These are phyloP conservation scores for Saitozyma podzolica DNA, from an alignment of 768 basidiomycete species.

Conservation along the genomic window DNA sequence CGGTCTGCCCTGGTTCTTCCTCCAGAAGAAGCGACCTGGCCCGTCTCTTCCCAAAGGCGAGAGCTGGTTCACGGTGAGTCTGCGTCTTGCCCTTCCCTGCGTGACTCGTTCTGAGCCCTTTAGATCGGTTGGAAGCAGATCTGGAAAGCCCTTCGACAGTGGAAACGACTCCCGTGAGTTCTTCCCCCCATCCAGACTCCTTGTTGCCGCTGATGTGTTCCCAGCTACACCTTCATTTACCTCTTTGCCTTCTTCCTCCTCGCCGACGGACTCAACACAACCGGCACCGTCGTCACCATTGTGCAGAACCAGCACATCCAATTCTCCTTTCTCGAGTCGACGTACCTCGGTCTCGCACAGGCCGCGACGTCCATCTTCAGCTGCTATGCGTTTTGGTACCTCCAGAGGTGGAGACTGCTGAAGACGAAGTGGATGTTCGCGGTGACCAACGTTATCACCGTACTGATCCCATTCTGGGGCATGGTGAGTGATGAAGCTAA, in stretches of 20 bases:
- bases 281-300: constrained; percentile 71
- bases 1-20: constrained; percentile 72
- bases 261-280: constrained; percentile 75
- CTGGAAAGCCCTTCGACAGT: constrained; percentile 64
- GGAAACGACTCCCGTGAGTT: constrained; percentile 64
- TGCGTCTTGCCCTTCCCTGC: not conserved
- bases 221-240: constrained; percentile 66
- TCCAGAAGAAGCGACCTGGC: constrained; percentile 69
- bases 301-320: constrained; percentile 69
- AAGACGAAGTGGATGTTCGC: constrained; percentile 56
- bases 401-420: constrained; percentile 70
- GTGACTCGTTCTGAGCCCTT: not conserved
- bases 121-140: constrained; percentile 68
- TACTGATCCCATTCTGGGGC: constrained; percentile 71
- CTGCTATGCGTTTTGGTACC: constrained; percentile 69
- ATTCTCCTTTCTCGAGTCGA: constrained; percentile 79
- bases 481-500: constrained; percentile 4
- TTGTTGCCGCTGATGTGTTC: constrained; percentile 50
- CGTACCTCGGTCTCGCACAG: constrained; percentile 73
- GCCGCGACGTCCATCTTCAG: constrained; percentile 67
- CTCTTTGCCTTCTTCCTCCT: constrained; percentile 75
- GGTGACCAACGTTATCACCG: constrained; percentile 72
- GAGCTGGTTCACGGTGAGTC: constrained; percentile 56
- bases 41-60: constrained; percentile 62
- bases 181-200: constrained; percentile 33